These are phyloP conservation scores for Rachicladosporium sp. DNA, from an alignment of 2,329 filamentous ascomycete genomes.

Conservation along the genomic window DNA sequence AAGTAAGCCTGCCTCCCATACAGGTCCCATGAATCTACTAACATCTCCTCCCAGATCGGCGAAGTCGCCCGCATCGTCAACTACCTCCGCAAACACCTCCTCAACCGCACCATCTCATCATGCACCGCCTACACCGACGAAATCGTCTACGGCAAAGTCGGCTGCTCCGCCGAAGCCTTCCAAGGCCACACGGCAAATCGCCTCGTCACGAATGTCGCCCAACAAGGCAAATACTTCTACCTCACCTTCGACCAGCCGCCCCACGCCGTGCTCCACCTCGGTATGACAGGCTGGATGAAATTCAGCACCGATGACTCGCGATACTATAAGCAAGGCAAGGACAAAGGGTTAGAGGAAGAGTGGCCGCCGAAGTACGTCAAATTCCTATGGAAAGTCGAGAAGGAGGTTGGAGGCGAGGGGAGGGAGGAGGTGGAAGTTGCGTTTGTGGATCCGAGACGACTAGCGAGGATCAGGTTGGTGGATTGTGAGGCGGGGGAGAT, in stretches of 20 bases:
- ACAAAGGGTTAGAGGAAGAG: slow-evolving; percentile 54
- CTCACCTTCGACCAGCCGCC: slow-evolving; percentile 66
- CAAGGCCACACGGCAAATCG: slow-evolving; percentile 62
- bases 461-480: slow-evolving; percentile 69
- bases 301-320: slow-evolving; percentile 66
- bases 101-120: slow-evolving; percentile 64
- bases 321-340: slow-evolving; percentile 60
- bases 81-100: slow-evolving; percentile 69
- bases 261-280: slow-evolving; percentile 52
- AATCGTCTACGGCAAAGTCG: slow-evolving; percentile 83
- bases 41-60: slow-evolving; percentile 34
- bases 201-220: slow-evolving; percentile 57
- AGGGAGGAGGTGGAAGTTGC: slow-evolving; percentile 50
- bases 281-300: slow-evolving; percentile 68
- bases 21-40: too few relatives aligned
- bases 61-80: slow-evolving; percentile 74
- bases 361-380: slow-evolving; percentile 86
- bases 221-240: slow-evolving; percentile 97
- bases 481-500: slow-evolving; percentile 69
- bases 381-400: slow-evolving; percentile 55
- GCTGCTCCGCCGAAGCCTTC: slow-evolving; percentile 65
- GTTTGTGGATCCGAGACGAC: slow-evolving; percentile 71
- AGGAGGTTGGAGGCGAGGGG: slow-evolving; percentile 15
- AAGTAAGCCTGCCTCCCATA: slow-evolving; percentile 3
- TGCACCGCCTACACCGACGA: slow-evolving; percentile 65